Percentiles rank a stretch among this genome's conserved stretches.
These are phyloP conservation scores for Colletotrichum sp. DNA, from an alignment of 2,329 filamentous ascomycete species.

Conservation along the genomic window DNA sequence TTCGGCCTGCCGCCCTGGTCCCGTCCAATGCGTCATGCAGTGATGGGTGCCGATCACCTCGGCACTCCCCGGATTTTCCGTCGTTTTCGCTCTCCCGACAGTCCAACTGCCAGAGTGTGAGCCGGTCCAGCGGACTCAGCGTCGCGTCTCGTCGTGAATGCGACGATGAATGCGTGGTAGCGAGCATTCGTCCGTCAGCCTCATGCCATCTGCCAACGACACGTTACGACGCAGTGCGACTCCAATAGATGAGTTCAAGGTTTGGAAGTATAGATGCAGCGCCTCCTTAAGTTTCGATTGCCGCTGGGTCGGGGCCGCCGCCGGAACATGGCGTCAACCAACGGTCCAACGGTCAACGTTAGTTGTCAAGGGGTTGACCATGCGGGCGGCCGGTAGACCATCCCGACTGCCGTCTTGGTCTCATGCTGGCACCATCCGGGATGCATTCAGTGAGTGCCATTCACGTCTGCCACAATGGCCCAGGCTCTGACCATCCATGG, in stretches of 20 bases:
- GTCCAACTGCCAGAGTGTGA: neutral
- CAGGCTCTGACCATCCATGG: neutral
- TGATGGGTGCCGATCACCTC: neutral
- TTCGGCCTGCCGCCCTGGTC: neutral
- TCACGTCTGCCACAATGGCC: neutral
- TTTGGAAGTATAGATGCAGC: neutral
- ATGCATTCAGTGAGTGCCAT: neutral
- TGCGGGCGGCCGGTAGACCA: neutral
- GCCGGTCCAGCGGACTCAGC: neutral
- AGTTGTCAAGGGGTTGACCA: neutral
- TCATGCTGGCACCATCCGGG: neutral
- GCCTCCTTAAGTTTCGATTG: neutral
- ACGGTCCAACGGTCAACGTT: neutral
- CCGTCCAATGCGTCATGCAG: conserved; percentile 1
- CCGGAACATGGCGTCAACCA: neutral
- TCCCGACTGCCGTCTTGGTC: neutral
- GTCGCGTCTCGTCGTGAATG: neutral
- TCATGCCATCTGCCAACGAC: neutral
- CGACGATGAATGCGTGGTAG: neutral
- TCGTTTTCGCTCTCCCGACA: neutral
- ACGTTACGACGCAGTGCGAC: neutral
- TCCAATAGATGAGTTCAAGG: neutral
- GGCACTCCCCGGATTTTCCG: neutral
- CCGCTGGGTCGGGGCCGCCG: neutral
- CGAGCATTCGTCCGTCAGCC: neutral